These are phyloP conservation scores for Cladophialophora bantiana DNA, from an alignment of 2,329 filamentous ascomycete genomes.

Conservation along the genomic window DNA sequence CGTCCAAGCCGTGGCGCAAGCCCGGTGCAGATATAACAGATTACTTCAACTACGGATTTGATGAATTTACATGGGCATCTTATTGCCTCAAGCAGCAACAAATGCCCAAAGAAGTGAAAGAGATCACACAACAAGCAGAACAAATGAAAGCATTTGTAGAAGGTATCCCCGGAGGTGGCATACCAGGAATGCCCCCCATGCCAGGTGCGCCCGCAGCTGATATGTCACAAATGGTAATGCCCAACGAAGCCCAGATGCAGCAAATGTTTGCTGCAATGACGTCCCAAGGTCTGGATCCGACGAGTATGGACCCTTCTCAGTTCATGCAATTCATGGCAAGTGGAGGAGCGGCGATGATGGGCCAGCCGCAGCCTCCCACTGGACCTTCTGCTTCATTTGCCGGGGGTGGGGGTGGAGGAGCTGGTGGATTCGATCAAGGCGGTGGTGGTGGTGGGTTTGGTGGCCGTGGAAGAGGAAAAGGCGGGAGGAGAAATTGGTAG, in stretches of 20 bases:
- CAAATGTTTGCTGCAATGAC: conserved; percentile 64
- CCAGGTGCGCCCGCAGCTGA: conserved; percentile 46
- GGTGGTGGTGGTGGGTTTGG: conserved; percentile 42
- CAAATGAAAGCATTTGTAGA: conserved; percentile 67
- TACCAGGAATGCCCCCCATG: conserved; percentile 56
- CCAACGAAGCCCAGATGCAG: conserved; percentile 54
- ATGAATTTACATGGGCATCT: conserved; percentile 81
- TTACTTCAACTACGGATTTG: conserved; percentile 75
- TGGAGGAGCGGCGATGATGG: conserved; percentile 45
- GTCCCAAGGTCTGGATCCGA: conserved; percentile 61
- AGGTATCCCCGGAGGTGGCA: conserved; percentile 50
- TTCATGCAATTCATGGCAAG: conserved; percentile 63
- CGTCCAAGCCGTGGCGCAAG: conserved; percentile 91
- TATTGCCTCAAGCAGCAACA: conserved; percentile 89
- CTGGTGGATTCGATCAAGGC: conserved; percentile 32
- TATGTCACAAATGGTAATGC: conserved; percentile 49
- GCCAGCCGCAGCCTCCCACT: conserved; percentile 45
- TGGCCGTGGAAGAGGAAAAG: conserved; percentile 45
- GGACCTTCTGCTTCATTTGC: conserved; percentile 45
- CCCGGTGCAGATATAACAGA: conserved; percentile 94
- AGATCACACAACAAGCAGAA: conserved; percentile 75
- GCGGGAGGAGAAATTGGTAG: conserved; percentile 42
- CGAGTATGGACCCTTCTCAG: conserved; percentile 60
- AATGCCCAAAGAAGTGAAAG: conserved; percentile 76
- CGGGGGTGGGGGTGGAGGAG: conserved; percentile 38